Percentiles rank a stretch among this genome's conserved stretches.
These are phyloP conservation scores for Aspergillus sergii DNA, from an alignment of 2,329 filamentous ascomycete genomes.

Conservation along the genomic window DNA sequence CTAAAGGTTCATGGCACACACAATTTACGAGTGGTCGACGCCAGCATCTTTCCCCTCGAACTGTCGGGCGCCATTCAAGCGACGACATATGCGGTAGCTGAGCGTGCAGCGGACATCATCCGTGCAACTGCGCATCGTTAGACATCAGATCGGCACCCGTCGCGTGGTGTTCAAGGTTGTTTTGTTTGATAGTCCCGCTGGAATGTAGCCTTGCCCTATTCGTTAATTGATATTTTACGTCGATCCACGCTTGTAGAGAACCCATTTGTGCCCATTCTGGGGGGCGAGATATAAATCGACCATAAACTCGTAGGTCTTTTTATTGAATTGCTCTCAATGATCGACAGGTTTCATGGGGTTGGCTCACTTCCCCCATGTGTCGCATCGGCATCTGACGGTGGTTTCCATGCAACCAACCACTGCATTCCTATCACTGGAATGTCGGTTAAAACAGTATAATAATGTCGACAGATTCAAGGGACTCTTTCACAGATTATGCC, in stretches of 20 bases:
- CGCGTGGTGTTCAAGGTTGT: not conserved
- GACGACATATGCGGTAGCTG: slow-evolving; percentile 40
- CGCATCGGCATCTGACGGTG: not conserved
- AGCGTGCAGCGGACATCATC: slow-evolving; percentile 35
- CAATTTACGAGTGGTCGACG: slow-evolving; percentile 38
- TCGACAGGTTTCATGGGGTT: not conserved
- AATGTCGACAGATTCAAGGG: not conserved
- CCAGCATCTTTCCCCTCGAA: slow-evolving; percentile 38
- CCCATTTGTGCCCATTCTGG: not conserved
- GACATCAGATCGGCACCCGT: not conserved
- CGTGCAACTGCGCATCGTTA: not conserved
- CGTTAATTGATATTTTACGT: not conserved
- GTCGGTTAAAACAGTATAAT: slow-evolving; percentile 3
- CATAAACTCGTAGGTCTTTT: not conserved
- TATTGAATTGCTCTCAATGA: not conserved
- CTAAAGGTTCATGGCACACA: slow-evolving; percentile 33
- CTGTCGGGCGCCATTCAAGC: slow-evolving; percentile 41
- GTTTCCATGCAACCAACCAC: slow-evolving; percentile 12
- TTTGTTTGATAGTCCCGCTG: not conserved
- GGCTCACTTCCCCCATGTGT: not conserved
- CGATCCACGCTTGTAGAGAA: not conserved
- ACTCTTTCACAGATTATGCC: not conserved
- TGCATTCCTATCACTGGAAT: slow-evolving; percentile 15
- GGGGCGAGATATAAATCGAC: not conserved
- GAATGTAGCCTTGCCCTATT: not conserved